phyloP scores from a whole-genome alignment of 306 rosid genomes.

The Pyrus communis region DNA sequence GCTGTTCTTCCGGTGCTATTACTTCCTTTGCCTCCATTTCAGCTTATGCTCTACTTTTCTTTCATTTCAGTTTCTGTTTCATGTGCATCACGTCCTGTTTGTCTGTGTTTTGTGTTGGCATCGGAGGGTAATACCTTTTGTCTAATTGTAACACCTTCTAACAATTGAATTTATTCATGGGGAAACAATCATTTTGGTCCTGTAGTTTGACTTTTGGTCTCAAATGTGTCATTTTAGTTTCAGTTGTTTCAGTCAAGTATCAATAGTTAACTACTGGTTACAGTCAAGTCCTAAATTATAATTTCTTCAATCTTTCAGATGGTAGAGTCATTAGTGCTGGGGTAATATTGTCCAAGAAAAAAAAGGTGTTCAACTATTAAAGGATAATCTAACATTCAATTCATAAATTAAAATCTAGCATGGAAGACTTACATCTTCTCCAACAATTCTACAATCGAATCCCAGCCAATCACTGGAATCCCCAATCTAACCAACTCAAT shows the following conservation, averaged over 20 bases:
- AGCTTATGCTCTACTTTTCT: background rate
- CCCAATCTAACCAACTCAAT: background rate
- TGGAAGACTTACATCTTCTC: background rate
- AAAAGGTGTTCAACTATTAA: background rate
- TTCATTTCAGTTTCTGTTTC: background rate
- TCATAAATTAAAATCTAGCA: background rate
- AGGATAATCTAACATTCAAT: background rate
- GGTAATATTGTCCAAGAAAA: background rate
- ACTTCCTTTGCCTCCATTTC: background rate
- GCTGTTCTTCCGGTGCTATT: background rate
- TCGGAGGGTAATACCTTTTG: background rate
- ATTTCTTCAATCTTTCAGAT: background rate
- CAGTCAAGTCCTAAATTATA: background rate
- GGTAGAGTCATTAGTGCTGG: background rate
- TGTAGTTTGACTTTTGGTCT: background rate
- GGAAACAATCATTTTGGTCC: background rate
- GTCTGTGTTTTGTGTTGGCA: background rate
- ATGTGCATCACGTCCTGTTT: background rate
- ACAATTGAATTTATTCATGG: no score
- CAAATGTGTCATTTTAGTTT: background rate
- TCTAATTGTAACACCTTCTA: no score
- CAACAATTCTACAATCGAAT: background rate
- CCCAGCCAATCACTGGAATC: background rate
- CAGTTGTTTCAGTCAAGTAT: background rate
- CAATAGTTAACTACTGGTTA: background rate